These are phyloP conservation scores for Tulasnella sp. DNA, from an alignment of 768 basidiomycete genomes.

Conservation along the genomic window DNA sequence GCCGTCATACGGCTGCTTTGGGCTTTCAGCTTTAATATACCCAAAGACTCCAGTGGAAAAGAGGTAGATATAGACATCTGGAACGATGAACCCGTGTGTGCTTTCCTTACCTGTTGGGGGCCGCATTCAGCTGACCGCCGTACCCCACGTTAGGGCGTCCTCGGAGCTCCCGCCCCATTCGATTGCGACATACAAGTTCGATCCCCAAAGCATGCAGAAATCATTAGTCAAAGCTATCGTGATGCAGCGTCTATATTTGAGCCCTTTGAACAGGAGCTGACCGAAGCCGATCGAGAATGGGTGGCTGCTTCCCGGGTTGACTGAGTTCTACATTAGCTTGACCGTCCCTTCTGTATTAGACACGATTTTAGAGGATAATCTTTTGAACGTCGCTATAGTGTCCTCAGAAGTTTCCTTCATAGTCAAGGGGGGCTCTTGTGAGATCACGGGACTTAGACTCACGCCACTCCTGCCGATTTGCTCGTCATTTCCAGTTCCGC, in stretches of 20 bases:
- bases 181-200: not conserved
- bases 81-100: not conserved
- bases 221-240: not conserved
- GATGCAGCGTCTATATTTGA: not conserved
- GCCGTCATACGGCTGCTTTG: not conserved
- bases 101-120: no score
- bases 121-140: not conserved
- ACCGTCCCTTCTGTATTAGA: not conserved
- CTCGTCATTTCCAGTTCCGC: not conserved
- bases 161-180: not conserved
- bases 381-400: not conserved
- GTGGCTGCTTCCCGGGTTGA: not conserved
- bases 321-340: not conserved
- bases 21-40: not conserved
- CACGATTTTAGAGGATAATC: not conserved
- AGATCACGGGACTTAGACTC: not conserved
- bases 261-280: not conserved
- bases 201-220: not conserved
- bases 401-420: no score
- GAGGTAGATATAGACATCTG: not conserved
- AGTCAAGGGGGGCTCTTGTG: not conserved
- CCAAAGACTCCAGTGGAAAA: not conserved
- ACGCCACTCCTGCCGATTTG: no score
- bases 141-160: not conserved
- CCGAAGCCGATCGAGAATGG: not conserved